Conservation (phyloP, 495 filamentous ascomycete genomes). For the Penicillium herquei region DNA sequence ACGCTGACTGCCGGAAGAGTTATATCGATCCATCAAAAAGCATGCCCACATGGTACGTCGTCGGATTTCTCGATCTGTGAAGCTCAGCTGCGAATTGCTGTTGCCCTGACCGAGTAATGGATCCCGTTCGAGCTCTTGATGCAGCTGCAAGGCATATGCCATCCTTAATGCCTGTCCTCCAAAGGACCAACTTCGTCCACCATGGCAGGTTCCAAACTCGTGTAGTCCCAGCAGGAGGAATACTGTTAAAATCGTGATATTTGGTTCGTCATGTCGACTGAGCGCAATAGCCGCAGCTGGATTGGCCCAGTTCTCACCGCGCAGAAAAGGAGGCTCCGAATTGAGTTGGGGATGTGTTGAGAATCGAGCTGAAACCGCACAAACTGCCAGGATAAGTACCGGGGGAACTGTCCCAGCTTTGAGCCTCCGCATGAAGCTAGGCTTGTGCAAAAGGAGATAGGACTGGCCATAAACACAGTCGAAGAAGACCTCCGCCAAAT, state of each 20-base stretch:
- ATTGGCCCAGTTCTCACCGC: constrained; percentile 86
- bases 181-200: constrained; percentile 91
- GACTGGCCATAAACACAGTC: constrained; percentile 95
- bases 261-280: constrained; percentile 87
- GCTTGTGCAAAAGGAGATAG: constrained; percentile 94
- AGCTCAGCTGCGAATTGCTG: constrained; percentile 67
- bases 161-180: constrained; percentile 93
- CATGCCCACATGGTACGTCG: constrained; percentile 97
- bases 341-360: constrained; percentile 90
- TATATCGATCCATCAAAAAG: constrained; percentile 96
- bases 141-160: constrained; percentile 93
- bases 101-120: constrained; percentile 60
- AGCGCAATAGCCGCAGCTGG: constrained; percentile 81
- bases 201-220: constrained; percentile 96
- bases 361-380: constrained; percentile 89
- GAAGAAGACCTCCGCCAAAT: constrained; percentile 93
- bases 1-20: constrained; percentile 90
- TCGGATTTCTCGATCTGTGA: constrained; percentile 89
- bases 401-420: constrained; percentile 70
- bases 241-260: constrained; percentile 90
- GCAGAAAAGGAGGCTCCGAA: constrained; percentile 79
- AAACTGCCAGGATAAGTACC: constrained; percentile 85
- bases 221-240: constrained; percentile 86
- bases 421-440: constrained; percentile 88
- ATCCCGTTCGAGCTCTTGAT: constrained; percentile 89